Evolutionary conservation across 1,139 yeast species (phyloP).

Genomic region (Pichia sp.): DNA sequence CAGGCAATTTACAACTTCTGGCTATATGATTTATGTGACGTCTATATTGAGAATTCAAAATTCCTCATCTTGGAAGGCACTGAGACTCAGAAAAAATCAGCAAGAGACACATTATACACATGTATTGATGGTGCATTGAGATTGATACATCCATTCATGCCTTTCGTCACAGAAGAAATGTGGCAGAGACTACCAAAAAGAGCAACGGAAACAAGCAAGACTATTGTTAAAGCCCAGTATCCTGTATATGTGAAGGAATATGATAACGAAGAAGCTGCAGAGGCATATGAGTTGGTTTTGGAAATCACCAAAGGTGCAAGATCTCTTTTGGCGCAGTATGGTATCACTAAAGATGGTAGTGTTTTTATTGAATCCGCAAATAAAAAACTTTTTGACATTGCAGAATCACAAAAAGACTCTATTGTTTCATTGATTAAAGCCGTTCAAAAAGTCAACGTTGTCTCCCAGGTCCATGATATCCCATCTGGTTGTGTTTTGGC

Average conservation of each 20-base stretch:
- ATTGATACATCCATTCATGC: constrained; percentile 97
- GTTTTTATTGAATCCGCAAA: constrained; percentile 70
- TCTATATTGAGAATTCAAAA: constrained; percentile 96
- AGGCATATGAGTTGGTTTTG: constrained; percentile 77
- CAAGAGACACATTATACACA: constrained; percentile 90
- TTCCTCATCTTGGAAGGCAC: constrained; percentile 88
- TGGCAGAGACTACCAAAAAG: constrained; percentile 98
- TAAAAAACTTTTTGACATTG: constrained; percentile 47
- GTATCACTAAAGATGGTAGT: constrained; percentile 81
- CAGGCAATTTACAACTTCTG: constrained; percentile 87
- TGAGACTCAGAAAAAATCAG: constrained; percentile 76
- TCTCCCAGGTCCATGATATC: constrained; percentile 47
- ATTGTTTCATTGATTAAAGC: constrained; percentile 91
- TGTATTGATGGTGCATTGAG: constrained; percentile 88
- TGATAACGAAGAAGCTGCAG: constrained; percentile 59
- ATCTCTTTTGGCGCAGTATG: constrained; percentile 85
- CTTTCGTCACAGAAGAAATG: constrained; percentile 92
- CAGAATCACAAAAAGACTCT: constrained; percentile 69
- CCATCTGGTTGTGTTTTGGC: constrained; percentile 90
- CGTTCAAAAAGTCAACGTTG: constrained; percentile 66
- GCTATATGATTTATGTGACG: constrained; percentile 93
- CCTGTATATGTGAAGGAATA: constrained; percentile 64
- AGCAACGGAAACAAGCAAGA: constrained; percentile 58
- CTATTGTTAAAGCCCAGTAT: constrained; percentile 78
- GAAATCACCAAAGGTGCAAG: constrained; percentile 89